These are phyloP conservation scores for Apiospora aurea DNA, from an alignment of 2,329 filamentous ascomycete genomes.

Conservation along the genomic window DNA sequence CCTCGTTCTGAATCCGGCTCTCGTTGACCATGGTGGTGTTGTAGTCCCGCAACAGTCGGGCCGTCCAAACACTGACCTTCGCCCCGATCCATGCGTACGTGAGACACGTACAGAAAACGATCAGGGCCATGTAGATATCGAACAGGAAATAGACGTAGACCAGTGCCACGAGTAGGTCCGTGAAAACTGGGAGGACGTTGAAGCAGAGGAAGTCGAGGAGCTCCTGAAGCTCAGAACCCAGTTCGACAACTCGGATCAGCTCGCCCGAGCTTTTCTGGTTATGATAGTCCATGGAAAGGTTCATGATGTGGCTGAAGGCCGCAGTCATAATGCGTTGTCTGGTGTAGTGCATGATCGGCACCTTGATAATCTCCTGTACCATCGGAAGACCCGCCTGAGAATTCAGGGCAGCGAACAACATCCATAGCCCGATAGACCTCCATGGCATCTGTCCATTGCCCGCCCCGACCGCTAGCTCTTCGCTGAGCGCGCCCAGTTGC, in stretches of 20 bases:
- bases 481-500: constrained; percentile 43
- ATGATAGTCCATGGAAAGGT: constrained; percentile 75
- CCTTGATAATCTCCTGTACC: constrained; percentile 31
- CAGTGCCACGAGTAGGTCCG: constrained; percentile 68
- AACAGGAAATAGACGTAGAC: constrained; percentile 68
- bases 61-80: constrained; percentile 52
- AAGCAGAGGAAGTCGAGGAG: constrained; percentile 67
- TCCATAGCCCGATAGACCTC: constrained; percentile 23
- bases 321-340: constrained; percentile 65
- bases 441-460: constrained; percentile 32
- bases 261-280: constrained; percentile 69
- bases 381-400: constrained; percentile 4
- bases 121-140: constrained; percentile 62
- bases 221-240: constrained; percentile 65
- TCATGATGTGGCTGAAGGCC: constrained; percentile 72
- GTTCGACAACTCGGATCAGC: constrained; percentile 69
- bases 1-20: constrained; percentile 59
- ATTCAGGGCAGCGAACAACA: constrained; percentile 22
- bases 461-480: constrained; percentile 34
- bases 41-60: constrained; percentile 49
- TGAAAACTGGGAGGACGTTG: constrained; percentile 64
- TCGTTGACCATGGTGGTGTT: constrained; percentile 40
- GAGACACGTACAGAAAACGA: constrained; percentile 50
- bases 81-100: constrained; percentile 56
- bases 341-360: constrained; percentile 63